These are phyloP conservation scores for Hypoxylon fragiforme DNA, from an alignment of 495 filamentous ascomycete species.

Conservation along the genomic window DNA sequence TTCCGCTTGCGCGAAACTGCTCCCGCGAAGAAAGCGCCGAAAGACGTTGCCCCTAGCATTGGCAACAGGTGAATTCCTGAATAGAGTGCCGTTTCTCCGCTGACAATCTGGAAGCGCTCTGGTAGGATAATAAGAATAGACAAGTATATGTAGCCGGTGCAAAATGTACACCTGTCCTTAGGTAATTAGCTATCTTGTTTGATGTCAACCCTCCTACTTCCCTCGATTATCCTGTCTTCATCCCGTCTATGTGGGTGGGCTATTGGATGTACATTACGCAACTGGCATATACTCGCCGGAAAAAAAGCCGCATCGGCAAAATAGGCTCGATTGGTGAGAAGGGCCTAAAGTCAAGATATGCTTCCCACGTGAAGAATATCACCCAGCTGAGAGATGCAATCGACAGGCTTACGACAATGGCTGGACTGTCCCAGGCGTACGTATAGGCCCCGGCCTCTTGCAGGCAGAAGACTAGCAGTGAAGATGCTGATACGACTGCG, in stretches of 20 bases:
- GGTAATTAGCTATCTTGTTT: too few species aligned
- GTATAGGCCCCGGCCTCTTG: constrained; percentile 57
- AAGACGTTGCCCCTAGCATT: constrained; percentile 53
- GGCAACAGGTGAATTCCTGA: constrained; percentile 64
- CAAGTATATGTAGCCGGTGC: constrained; percentile 61
- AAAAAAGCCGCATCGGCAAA: constrained; percentile 45
- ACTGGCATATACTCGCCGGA: constrained; percentile 42
- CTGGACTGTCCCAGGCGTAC: constrained; percentile 50
- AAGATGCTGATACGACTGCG: constrained; percentile 56
- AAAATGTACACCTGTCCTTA: constrained; percentile 46
- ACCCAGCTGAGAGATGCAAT: constrained; percentile 52
- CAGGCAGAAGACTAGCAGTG: constrained; percentile 60
- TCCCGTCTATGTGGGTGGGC: neutral
- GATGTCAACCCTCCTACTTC: too few species aligned
- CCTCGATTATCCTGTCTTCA: too few species aligned
- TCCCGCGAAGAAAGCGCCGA: constrained; percentile 56
- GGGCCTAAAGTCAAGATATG: constrained; percentile 36
- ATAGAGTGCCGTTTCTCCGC: constrained; percentile 48
- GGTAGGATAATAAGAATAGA: constrained; percentile 61
- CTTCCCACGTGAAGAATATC: constrained; percentile 52
- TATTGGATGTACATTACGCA: constrained; percentile 47
- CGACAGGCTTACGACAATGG: constrained; percentile 48
- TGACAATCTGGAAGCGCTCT: constrained; percentile 62
- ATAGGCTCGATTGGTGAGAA: constrained; percentile 43
- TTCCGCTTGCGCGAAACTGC: constrained; percentile 48